Percentiles rank a stretch among this genome's conserved stretches.
phyloP scores from a whole-genome alignment of 1,284 basidiomycete species.

The Volvariella surrecta region DNA sequence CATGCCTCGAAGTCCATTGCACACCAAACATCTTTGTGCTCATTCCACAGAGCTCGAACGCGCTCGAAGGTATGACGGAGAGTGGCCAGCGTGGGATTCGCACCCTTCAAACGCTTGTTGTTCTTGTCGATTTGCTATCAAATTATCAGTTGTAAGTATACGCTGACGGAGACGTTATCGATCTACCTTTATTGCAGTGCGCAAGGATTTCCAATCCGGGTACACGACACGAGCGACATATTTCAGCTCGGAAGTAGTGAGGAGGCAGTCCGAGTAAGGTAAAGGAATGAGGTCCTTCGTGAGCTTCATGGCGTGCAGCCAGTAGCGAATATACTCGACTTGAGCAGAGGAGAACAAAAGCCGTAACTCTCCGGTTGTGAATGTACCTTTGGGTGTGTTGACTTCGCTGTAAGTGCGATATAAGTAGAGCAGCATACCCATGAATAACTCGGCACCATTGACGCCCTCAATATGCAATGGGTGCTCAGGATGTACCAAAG shows the following conservation, averaged over 20 bases:
- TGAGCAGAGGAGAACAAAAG: conserved; percentile 77
- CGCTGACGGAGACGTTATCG: no score
- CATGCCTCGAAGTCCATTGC: conserved; percentile 76
- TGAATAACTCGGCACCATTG: conserved; percentile 60
- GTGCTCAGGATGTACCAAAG: conserved; percentile 61
- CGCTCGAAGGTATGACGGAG: conserved; percentile 59
- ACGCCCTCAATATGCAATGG: conserved; percentile 58
- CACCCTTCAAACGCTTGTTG: conserved; percentile 67
- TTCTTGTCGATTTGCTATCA: conserved; percentile 63
- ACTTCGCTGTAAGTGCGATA: not conserved
- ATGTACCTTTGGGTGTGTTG: conserved; percentile 32
- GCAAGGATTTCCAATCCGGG: conserved; percentile 42
- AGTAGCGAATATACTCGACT: conserved; percentile 80
- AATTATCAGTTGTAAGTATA: not conserved
- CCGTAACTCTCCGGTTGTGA: conserved; percentile 57
- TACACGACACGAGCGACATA: conserved; percentile 52
- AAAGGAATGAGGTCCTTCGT: conserved; percentile 57
- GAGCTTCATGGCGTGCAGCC: conserved; percentile 67
- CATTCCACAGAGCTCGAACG: conserved; percentile 52
- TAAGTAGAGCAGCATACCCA: conserved; percentile 38
- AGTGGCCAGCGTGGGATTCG: conserved; percentile 40
- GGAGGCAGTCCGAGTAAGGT: conserved; percentile 65
- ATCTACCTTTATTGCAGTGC: conserved; percentile 53
- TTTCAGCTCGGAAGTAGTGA: conserved; percentile 44
- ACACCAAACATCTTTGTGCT: conserved; percentile 58